Conservation (phyloP, 352 stramenopile species). For the Phytophthora pini region DNA sequence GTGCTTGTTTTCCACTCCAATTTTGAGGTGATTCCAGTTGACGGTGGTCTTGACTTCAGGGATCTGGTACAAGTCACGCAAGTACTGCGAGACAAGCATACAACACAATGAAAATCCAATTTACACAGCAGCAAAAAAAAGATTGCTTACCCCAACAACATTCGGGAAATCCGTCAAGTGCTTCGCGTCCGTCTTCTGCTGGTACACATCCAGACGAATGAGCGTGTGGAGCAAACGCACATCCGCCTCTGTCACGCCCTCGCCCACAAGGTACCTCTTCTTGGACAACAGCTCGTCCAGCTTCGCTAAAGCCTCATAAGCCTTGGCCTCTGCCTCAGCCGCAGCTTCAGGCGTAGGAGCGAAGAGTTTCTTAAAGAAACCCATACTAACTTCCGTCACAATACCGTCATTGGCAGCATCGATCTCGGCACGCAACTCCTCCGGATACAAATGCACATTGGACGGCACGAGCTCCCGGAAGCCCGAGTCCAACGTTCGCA, state of each 20-base stretch:
- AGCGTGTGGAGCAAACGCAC: not conserved
- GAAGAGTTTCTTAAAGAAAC: slow-evolving; percentile 3
- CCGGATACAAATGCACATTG: slow-evolving; percentile 50
- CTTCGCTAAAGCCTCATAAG: not conserved
- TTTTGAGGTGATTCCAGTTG: slow-evolving; percentile 91
- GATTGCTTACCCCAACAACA: slow-evolving; percentile 20
- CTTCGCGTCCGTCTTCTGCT: slow-evolving; percentile 33
- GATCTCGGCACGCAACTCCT: slow-evolving; percentile 30
- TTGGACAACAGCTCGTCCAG: slow-evolving; percentile 19
- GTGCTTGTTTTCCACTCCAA: slow-evolving; percentile 84
- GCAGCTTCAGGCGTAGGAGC: not conserved
- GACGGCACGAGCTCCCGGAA: slow-evolving; percentile 53
- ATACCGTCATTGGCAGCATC: slow-evolving; percentile 12
- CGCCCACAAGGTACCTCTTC: slow-evolving; percentile 33
- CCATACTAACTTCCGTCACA: not conserved
- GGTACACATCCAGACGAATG: slow-evolving; percentile 41
- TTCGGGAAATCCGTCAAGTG: slow-evolving; percentile 59
- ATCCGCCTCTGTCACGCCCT: slow-evolving; percentile 24
- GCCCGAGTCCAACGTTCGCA: slow-evolving; percentile 55
- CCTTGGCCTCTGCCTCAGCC: not conserved
- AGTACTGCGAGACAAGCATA: slow-evolving; percentile 22
- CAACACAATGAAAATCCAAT: not conserved
- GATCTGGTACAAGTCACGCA: slow-evolving; percentile 84
- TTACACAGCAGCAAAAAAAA: not conserved
- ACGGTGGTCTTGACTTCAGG: slow-evolving; percentile 70